Conservation (phyloP, 495 filamentous ascomycete species). For the Penicillium pancosmium region DNA sequence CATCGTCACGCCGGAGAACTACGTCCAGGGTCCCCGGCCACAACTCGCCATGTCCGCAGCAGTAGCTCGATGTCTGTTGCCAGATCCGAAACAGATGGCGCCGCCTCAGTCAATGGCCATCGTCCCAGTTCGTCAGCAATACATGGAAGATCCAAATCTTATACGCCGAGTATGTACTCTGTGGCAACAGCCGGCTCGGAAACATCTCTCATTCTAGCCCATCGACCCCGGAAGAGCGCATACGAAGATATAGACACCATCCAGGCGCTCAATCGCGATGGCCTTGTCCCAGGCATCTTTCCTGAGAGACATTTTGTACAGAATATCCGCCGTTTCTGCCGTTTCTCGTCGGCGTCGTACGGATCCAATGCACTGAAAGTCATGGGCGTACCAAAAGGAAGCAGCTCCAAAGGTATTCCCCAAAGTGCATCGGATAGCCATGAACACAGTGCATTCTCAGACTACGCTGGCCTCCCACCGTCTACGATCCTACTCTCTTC, state of each 20-base stretch:
- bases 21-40: conserved; percentile 53
- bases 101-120: conserved; percentile 32
- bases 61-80: conserved; percentile 52
- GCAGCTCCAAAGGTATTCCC: conserved; percentile 41
- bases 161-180: conserved; percentile 69
- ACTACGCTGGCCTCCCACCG: conserved; percentile 67
- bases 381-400: conserved; percentile 63
- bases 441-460: conserved; percentile 72
- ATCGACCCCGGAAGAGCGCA: conserved; percentile 52
- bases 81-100: conserved; percentile 49
- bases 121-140: conserved; percentile 36
- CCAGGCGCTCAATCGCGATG: conserved; percentile 56
- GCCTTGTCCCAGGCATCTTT: conserved; percentile 64
- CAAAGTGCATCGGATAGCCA: conserved; percentile 49
- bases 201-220: conserved; percentile 63
- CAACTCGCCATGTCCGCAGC: conserved; percentile 49
- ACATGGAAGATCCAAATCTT: conserved; percentile 38
- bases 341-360: conserved; percentile 78
- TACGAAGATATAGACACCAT: conserved; percentile 60
- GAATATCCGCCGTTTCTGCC: conserved; percentile 75
- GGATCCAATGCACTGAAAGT: conserved; percentile 70
- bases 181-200: conserved; percentile 65
- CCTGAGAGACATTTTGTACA: conserved; percentile 66
- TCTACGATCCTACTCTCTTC: conserved; percentile 74
- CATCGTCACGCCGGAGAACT: conserved; percentile 50